phyloP scores from a whole-genome alignment of 2,329 filamentous ascomycete genomes.

The Beauveria australis region DNA sequence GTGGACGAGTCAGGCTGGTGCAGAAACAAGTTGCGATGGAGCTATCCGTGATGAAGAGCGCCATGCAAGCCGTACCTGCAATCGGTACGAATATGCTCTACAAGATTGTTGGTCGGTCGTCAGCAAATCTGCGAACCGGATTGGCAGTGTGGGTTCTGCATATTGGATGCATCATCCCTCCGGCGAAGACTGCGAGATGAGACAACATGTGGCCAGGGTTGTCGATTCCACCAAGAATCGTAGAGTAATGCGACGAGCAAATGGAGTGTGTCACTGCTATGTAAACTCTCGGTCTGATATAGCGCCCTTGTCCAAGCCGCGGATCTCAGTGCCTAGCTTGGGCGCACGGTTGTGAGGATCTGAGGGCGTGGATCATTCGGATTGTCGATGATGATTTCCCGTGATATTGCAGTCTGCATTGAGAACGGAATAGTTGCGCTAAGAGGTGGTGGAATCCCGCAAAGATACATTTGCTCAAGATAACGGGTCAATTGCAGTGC shows the following conservation, averaged over 20 bases:
- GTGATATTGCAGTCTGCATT: background rate
- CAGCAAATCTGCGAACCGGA: background rate
- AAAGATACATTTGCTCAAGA: background rate
- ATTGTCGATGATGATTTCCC: background rate
- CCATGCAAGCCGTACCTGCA: background rate
- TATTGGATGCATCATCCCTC: background rate
- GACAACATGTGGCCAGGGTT: background rate
- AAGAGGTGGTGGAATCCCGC: background rate
- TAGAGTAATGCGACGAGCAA: too few species aligned
- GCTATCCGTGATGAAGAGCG: background rate
- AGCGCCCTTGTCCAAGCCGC: background rate
- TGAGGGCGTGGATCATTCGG: background rate
- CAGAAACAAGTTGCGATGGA: background rate
- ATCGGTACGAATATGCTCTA: background rate
- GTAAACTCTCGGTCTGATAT: background rate
- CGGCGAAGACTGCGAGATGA: background rate
- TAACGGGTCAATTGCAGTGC: too few species aligned
- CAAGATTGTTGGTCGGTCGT: constrained; percentile 3
- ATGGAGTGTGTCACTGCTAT: background rate
- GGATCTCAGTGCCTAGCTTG: background rate
- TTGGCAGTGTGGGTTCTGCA: background rate
- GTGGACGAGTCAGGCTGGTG: constrained; percentile 4
- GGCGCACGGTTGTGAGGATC: background rate
- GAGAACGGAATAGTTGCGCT: background rate
- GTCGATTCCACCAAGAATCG: background rate